Base-by-base conservation (phyloP, 2,329 filamentous ascomycete species). In the Aspergillus thermomutatus region DNA sequence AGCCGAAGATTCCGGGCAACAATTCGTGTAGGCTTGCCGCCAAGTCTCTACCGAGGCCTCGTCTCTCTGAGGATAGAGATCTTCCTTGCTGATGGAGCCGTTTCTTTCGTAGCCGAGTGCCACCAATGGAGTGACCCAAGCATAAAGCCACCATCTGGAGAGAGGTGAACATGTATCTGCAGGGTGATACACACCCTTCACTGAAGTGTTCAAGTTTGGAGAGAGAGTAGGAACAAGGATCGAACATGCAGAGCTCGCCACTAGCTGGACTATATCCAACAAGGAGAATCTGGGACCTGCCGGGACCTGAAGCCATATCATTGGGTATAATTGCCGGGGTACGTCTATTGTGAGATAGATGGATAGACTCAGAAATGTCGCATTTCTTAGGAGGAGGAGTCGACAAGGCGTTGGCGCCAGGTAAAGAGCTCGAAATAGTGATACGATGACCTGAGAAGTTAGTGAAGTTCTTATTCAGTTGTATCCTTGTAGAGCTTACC, bases 131-230 rank as follows among this genome's bases (percentile, higher is more conserved):
- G 47, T 57, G 27, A 54, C 48, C 57, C 57, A 59, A 19, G 45
- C 50, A 19, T 59, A 59, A 17, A 59, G 25, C 54, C 57, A 59
- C 57, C 57, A 59, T 57, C 57, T 46, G 9, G 50, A 40, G 7
- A 57, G 19, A 34, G 50, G 57, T 5, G 57, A 57, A 28, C 54
- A 59, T 2, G 46, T 25, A 26, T 54, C 28, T 26, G 27, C 19
- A 9, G 57, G 55, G 47, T 59, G 51, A 41, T 14, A 28, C 14
- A 21, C 27, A 17, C n/a, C 28, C 7, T 53, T 47, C 8, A 31
- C 19, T 1, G 43, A 6, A 11, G 10, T 8, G 47, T 23, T 5
- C 28, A 49, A 40, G 28, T 25, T 26, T 17, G 55, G 52, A 3
- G 55, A 51, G 21, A 55, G 19, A 9, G 55, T n/a, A 27, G 55